Evolutionary conservation across 805 yeast genomes (phyloP), one percentile per base, ranked within the genome.

Genomic region (Komagataella ulmi): DNA sequence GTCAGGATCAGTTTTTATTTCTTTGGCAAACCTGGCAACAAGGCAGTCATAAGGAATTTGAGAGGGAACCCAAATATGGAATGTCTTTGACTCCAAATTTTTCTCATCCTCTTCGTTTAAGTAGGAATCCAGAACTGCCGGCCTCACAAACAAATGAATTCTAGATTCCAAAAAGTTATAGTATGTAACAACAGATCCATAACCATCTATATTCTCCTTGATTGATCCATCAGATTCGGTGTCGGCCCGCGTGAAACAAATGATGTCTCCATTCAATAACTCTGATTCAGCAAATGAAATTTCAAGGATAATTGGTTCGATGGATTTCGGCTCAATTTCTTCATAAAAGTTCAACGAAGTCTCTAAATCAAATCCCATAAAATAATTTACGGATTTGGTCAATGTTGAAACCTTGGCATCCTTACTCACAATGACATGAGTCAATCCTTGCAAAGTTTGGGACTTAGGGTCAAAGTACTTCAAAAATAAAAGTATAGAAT

Each of bases 51-150:
- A 88, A 1, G 74, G 58, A 46, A 81, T 81, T 49, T 72, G 68
- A 3, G 81, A 74, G 3, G 86, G 79, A 5, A 87, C 73, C 90
- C 95, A 85, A 44, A 88, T 62, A 48, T 81, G 81, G 55, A 81
- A 74, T 24, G 51, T 51, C 30, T 53, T 51, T 7, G 47, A 46
- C 7, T 55, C 59, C 46, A 75, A 79, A 54, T 68, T 75, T 53
- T 78, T 83, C 52, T 77, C 81, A 18, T 59, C 76, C 51, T 71
- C 73, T 43, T 70, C 74, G 40, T 30, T 30, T 4, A 30, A 30
- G 40, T 10, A 30, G 40, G 40, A 30, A 24, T 65, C 67, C 4
- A 72, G 66, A 21, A 68, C 65, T 4, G 55, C 51, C 3, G 79
- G 77, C 46, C 68, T 68, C 36, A 83, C 72, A n/a, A 63, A 65